These are phyloP conservation scores for Penicillium simplicissimum DNA, from an alignment of 495 filamentous ascomycete species.

Conservation along the genomic window DNA sequence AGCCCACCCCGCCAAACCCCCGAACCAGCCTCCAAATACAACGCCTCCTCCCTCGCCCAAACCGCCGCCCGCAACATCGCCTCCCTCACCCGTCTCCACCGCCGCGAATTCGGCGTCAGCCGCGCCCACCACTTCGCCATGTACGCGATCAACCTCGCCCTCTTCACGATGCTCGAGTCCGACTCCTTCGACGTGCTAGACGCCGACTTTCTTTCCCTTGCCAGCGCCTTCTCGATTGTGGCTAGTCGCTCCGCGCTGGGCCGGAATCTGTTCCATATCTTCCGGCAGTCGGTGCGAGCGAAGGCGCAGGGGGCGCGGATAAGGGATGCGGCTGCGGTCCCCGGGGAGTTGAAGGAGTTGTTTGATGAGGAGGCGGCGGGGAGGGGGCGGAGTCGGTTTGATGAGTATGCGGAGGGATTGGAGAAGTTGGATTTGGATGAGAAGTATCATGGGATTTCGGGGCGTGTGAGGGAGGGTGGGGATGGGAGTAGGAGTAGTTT, in stretches of 20 bases:
- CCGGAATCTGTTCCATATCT: constrained; percentile 44
- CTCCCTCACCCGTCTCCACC: constrained; percentile 34
- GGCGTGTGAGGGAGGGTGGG: constrained; percentile 11
- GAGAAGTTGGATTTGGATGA: constrained; percentile 40
- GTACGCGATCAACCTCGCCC: constrained; percentile 47
- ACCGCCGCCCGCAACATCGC: constrained; percentile 39
- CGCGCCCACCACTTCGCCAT: constrained; percentile 47
- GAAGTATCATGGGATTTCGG: constrained; percentile 36
- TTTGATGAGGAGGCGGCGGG: constrained; percentile 36
- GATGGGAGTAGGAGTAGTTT: constrained; percentile 10
- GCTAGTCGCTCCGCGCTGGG: constrained; percentile 43
- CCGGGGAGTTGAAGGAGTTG: constrained; percentile 40
- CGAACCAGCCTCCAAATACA: constrained; percentile 23
- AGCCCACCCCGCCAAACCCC: constrained; percentile 32
- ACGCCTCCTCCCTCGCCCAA: constrained; percentile 24
- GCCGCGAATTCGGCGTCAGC: constrained; percentile 40
- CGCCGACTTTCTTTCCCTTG: constrained; percentile 39
- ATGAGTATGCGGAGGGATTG: constrained; percentile 40
- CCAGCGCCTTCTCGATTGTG: constrained; percentile 40
- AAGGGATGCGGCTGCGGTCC: constrained; percentile 22
- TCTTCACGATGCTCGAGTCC: constrained; percentile 43
- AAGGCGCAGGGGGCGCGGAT: constrained; percentile 37
- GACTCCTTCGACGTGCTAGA: constrained; percentile 41
- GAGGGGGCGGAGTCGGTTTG: constrained; percentile 26
- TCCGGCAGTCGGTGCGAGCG: constrained; percentile 38